Percentiles rank a stretch among this genome's conserved stretches.
These are phyloP conservation scores for Podospora pseudocomata DNA, from an alignment of 495 filamentous ascomycete species.

Conservation along the genomic window DNA sequence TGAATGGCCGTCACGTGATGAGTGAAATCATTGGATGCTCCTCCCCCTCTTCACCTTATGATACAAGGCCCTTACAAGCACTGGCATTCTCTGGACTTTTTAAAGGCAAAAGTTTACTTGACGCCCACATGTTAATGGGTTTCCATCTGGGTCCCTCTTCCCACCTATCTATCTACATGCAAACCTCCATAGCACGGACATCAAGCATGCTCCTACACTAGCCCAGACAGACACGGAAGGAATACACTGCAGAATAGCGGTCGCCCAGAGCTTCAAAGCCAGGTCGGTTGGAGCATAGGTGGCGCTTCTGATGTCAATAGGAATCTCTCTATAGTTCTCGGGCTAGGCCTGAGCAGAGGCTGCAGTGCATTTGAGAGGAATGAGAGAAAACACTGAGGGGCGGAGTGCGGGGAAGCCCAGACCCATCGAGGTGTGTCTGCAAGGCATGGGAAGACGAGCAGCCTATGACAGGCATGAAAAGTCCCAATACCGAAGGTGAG, in stretches of 20 bases:
- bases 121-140: too few species aligned
- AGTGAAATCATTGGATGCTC: neutral
- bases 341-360: neutral
- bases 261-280: neutral
- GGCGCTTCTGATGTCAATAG: neutral
- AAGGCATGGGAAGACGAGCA: neutral
- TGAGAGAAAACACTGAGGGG: too few species aligned
- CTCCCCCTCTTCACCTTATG: too few species aligned
- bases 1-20: neutral
- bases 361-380: too few species aligned
- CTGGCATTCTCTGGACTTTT: too few species aligned
- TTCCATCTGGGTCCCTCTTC: too few species aligned
- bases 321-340: neutral
- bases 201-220: neutral
- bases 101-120: too few species aligned
- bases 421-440: neutral
- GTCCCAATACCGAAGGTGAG: neutral
- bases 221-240: neutral
- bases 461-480: too few species aligned
- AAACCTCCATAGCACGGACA: too few species aligned
- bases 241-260: constrained; percentile 1
- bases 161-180: too few species aligned
- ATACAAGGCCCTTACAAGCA: too few species aligned
- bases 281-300: neutral
- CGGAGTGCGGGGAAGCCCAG: neutral